Percentiles rank a stretch among this genome's conserved stretches.
These are phyloP conservation scores for Monosporozyma siamensis DNA, from an alignment of 805 yeast genomes.

Conservation along the genomic window DNA sequence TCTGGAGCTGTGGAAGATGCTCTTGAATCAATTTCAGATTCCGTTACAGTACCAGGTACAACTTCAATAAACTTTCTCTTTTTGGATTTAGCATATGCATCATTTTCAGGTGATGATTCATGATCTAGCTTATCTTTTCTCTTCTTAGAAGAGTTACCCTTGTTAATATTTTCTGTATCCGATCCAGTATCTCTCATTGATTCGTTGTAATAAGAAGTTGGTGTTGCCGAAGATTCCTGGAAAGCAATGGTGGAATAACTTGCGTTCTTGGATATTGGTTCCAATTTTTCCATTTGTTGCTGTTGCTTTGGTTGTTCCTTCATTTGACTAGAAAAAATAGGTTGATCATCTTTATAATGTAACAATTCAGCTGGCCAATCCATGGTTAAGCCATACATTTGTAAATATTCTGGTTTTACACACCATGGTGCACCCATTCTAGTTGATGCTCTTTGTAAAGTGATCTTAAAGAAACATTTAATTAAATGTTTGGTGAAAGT, in stretches of 20 bases:
- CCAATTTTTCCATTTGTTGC: neutral
- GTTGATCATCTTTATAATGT: constrained; percentile 26
- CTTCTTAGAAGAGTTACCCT: neutral
- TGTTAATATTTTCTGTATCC: neutral
- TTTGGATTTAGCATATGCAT: constrained; percentile 1
- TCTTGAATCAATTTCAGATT: constrained; percentile 1
- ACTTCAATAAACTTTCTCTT: constrained; percentile 1
- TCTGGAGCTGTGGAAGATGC: constrained; percentile 1
- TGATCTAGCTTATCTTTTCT: neutral
- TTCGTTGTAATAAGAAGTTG: neutral
- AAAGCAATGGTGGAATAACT: neutral
- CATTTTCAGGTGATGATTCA: neutral
- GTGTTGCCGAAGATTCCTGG: neutral
- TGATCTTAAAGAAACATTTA: constrained; percentile 76
- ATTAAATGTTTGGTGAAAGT: constrained; percentile 84
- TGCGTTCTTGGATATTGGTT: neutral
- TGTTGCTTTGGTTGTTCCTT: too few species aligned
- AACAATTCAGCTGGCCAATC: constrained; percentile 29
- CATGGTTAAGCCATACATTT: constrained; percentile 27
- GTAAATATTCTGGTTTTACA: constrained; percentile 57
- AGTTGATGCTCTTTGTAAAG: constrained; percentile 56
- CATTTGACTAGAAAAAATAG: too few species aligned
- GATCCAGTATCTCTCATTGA: neutral
- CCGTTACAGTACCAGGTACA: neutral
- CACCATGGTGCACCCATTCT: constrained; percentile 96